Conservation (phyloP, 768 basidiomycete species). For the Suillus spraguei region DNA sequence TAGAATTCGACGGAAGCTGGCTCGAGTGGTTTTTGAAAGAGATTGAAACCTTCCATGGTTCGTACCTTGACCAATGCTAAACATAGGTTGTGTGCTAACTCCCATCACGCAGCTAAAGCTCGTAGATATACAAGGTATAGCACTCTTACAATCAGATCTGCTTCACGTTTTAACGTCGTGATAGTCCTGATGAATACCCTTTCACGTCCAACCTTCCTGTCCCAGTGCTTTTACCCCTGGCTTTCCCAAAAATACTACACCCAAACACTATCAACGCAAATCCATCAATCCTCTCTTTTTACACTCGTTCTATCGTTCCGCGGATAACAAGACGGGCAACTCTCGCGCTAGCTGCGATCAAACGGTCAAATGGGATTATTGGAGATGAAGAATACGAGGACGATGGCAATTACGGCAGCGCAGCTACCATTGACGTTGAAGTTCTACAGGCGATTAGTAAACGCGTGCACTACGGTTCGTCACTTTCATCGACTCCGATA, state of each 20-base stretch:
- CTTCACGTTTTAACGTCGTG: constrained; percentile 3
- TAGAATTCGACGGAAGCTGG: constrained; percentile 87
- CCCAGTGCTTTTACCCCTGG: constrained; percentile 75
- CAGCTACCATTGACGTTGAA: constrained; percentile 93
- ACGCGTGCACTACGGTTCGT: constrained; percentile 94
- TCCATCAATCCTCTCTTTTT: constrained; percentile 84
- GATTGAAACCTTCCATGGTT: constrained; percentile 94
- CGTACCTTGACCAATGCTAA: constrained; percentile 32
- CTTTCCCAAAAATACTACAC: constrained; percentile 77
- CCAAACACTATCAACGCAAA: constrained; percentile 88
- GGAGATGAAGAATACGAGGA: constrained; percentile 79
- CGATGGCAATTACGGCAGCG: constrained; percentile 97
- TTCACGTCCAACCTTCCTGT: constrained; percentile 83
- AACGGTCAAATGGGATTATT: constrained; percentile 65
- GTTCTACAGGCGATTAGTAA: constrained; percentile 98
- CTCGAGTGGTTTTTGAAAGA: constrained; percentile 98
- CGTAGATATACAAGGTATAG: constrained; percentile 91
- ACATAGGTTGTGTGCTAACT: constrained; percentile 8
- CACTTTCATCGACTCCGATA: background rate
- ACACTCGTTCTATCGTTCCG: constrained; percentile 85
- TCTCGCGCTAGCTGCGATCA: constrained; percentile 60
- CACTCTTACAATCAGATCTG: constrained; percentile 8
- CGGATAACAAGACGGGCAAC: constrained; percentile 82
- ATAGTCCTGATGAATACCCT: constrained; percentile 96
- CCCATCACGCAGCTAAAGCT: constrained; percentile 74